Base-by-base conservation (phyloP, 805 yeast genomes). In the Candida montana region DNA sequence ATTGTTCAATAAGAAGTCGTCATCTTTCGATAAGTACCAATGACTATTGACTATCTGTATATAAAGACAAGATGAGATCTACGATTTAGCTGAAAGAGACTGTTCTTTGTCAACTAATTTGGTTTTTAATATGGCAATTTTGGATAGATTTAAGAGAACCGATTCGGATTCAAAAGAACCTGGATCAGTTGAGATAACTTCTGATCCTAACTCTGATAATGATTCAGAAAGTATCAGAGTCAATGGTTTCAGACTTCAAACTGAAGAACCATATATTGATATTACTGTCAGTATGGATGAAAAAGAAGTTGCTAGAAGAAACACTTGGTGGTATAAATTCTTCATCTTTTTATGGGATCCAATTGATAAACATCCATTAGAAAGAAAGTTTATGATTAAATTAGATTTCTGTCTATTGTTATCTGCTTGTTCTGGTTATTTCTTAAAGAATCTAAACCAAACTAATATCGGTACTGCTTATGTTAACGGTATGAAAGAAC, bases 401-500 rank as follows among this genome's bases (percentile, higher is more conserved):
- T 50, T 65, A 28, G 71, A 65, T 46, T 54, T 59, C 31, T 68
- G 68, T 43, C 51, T 70, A 19, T 48, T 70, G 27, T 55, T 64
- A 20, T 68, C 72, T 7, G 57, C 71, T 3, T 65, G 68, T 61
- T 54, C 69, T 35, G 75, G 74, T 2, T 71, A 70, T 46, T 71
- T 69, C 49, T 64, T 69, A 48, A 71, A 71, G 52, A 66, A 65
- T 31, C 58, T 71, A 48, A 67, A 70, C 45, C 70, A 61, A 44
- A 53, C 57, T 20, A 71, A 71, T 45, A 53, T 71, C 16, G 58
- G 66, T 19, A 69, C 69, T 2, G 75, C 77, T 1, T 71, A 69
- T 49, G 63, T 71, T 34, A 69, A 68, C 43, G 76, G 75, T 15
- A 59, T 72, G 75, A 60, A 64, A 45, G 74, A 71, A 48, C 57